Evolutionary conservation across 768 basidiomycete species (phyloP).

Genomic region (Xerocomus brunneocitrinus): DNA sequence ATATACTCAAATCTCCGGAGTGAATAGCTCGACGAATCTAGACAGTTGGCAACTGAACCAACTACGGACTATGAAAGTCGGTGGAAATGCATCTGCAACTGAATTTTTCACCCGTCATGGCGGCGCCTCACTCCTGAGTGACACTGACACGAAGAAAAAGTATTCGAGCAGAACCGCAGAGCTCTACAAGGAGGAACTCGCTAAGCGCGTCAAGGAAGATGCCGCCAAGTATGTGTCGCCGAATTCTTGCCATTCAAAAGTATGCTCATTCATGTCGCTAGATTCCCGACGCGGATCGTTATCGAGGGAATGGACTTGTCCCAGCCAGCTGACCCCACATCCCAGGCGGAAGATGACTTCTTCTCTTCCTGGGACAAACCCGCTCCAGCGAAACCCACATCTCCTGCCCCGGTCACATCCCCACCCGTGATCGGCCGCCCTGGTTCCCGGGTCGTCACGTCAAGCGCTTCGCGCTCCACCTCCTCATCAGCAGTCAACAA

Average conservation of each 20-base stretch:
- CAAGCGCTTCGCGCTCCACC: slow-evolving; percentile 53
- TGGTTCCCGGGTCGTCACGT: slow-evolving; percentile 59
- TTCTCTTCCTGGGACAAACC: slow-evolving; percentile 97
- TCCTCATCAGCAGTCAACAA: slow-evolving; percentile 29
- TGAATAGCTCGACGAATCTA: slow-evolving; percentile 84
- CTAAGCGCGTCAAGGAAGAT: slow-evolving; percentile 76
- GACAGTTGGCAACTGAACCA: slow-evolving; percentile 91
- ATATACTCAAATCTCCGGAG: slow-evolving; percentile 16
- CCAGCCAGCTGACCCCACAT: slow-evolving; percentile 36
- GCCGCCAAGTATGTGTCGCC: slow-evolving; percentile 47
- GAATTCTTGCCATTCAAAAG: not conserved
- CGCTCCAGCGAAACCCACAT: slow-evolving; percentile 45
- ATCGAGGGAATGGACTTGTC: slow-evolving; percentile 74
- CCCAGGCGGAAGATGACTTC: slow-evolving; percentile 80
- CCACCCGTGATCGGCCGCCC: slow-evolving; percentile 60
- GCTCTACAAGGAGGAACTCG: slow-evolving; percentile 90
- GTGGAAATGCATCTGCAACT: slow-evolving; percentile 80
- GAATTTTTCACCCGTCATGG: slow-evolving; percentile 93
- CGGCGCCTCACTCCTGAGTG: slow-evolving; percentile 60
- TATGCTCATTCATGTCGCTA: slow-evolving; percentile 27
- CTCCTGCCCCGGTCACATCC: slow-evolving; percentile 46
- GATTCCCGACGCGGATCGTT: slow-evolving; percentile 71
- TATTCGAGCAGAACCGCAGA: slow-evolving; percentile 82
- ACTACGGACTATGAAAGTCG: slow-evolving; percentile 93
- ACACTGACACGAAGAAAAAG: slow-evolving; percentile 81